Conservation (phyloP, 2,329 filamentous ascomycete species). For the Talaromyces sp. region DNA sequence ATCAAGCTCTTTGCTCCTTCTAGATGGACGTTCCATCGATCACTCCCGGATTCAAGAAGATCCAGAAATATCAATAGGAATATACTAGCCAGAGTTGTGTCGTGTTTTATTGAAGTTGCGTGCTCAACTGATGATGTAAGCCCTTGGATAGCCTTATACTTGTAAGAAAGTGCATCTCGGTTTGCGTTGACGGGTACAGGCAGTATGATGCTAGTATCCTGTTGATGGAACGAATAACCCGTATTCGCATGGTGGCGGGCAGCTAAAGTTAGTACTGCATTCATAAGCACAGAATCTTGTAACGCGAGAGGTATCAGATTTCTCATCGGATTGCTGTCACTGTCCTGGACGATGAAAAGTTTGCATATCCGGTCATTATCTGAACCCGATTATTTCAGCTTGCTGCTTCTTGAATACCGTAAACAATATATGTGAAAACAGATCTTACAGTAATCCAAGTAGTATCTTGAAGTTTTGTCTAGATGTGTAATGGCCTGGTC, state of each 20-base stretch:
- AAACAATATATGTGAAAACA: background rate
- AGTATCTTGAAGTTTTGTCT: conserved; percentile 20
- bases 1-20: conserved; percentile 11
- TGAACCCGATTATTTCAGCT: conserved; percentile 9
- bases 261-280: conserved; percentile 29
- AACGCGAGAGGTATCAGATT: conserved; percentile 27
- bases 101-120: conserved; percentile 13
- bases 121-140: conserved; percentile 19
- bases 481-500: background rate
- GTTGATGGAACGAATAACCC: conserved; percentile 20
- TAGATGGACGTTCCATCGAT: conserved; percentile 17
- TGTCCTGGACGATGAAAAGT: conserved; percentile 32
- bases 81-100: conserved; percentile 29
- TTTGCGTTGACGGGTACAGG: conserved; percentile 17
- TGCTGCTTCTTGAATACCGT: background rate
- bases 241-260: conserved; percentile 30
- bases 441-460: conserved; percentile 31
- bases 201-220: background rate
- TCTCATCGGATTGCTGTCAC: conserved; percentile 29
- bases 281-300: conserved; percentile 23
- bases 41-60: conserved; percentile 16
- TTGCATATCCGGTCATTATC: conserved; percentile 33
- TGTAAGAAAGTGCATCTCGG: conserved; percentile 28
- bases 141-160: conserved; percentile 29
- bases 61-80: conserved; percentile 24